phyloP scores from a whole-genome alignment of 495 filamentous ascomycete genomes.

The Neurospora sp. region DNA sequence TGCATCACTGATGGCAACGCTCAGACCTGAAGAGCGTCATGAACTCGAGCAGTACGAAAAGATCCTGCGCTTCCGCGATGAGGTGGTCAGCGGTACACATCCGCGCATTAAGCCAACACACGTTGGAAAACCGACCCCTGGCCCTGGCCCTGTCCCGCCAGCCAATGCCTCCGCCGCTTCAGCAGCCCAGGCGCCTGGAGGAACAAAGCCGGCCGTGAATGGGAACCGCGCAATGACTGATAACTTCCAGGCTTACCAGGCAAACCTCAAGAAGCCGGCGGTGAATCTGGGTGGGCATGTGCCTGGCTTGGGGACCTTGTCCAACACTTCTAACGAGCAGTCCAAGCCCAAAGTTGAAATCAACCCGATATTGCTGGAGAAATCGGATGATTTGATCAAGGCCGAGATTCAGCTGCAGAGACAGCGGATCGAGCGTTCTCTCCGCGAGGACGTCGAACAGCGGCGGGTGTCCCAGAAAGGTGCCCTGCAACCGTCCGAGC shows the following conservation, averaged over 20 bases:
- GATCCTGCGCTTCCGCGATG: slow-evolving; percentile 29
- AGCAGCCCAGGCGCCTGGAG: slow-evolving; percentile 12
- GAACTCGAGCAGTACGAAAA: slow-evolving; percentile 24
- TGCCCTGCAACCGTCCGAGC: slow-evolving; percentile 49
- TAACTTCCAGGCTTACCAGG: slow-evolving; percentile 28
- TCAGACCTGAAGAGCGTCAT: slow-evolving; percentile 10
- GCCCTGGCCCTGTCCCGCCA: slow-evolving; percentile 9
- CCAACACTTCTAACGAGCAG: slow-evolving; percentile 9
- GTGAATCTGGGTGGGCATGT: slow-evolving; percentile 8
- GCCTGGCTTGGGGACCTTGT: slow-evolving; percentile 18
- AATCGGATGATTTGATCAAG: slow-evolving; percentile 72
- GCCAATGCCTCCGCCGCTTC: slow-evolving; percentile 17
- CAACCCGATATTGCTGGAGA: slow-evolving; percentile 71
- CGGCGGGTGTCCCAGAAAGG: slow-evolving; percentile 42
- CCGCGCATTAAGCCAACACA: slow-evolving; percentile 34
- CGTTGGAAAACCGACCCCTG: slow-evolving; percentile 38
- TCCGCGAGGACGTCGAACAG: slow-evolving; percentile 67
- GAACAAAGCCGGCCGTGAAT: slow-evolving; percentile 15
- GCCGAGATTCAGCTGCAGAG: slow-evolving; percentile 76
- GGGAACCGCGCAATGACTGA: slow-evolving; percentile 20
- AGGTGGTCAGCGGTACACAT: slow-evolving; percentile 19
- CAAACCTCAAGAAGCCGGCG: slow-evolving; percentile 25
- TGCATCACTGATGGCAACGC: slow-evolving; percentile 9
- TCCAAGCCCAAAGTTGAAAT: slow-evolving; percentile 42
- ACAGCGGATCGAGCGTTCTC: slow-evolving; percentile 62